Evolutionary conservation across 768 basidiomycete genomes (phyloP).

Genomic region (Mycena haematopus): DNA sequence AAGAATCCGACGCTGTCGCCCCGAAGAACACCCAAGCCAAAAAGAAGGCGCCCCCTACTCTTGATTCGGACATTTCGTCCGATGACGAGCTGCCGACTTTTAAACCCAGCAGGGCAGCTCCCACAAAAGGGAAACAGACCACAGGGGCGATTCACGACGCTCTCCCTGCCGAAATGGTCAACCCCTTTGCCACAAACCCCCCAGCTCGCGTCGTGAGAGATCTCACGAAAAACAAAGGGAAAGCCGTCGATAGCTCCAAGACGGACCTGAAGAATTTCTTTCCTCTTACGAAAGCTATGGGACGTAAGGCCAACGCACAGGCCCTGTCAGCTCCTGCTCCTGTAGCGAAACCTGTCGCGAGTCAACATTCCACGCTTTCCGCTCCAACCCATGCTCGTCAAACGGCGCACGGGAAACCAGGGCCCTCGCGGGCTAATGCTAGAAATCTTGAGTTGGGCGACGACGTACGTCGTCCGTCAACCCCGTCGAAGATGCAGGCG

Average conservation of each 20-base stretch:
- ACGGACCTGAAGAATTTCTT: constrained; percentile 30
- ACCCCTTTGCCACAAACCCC: not conserved
- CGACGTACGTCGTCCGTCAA: constrained; percentile 1
- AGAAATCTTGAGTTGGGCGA: constrained; percentile 4
- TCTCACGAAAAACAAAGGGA: constrained; percentile 30
- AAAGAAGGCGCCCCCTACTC: too few species aligned
- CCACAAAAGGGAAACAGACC: not conserved
- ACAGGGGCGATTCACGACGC: not conserved
- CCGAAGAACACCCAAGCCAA: too few species aligned
- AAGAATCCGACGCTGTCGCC: too few species aligned
- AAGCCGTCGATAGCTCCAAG: constrained; percentile 11
- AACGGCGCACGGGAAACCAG: not conserved
- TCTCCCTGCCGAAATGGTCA: not conserved
- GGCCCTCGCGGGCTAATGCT: not conserved
- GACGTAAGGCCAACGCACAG: constrained; percentile 12
- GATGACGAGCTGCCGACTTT: constrained; percentile 24
- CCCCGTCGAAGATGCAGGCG: constrained; percentile 7
- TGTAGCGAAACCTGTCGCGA: not conserved
- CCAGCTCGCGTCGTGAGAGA: constrained; percentile 27
- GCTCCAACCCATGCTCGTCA: constrained; percentile 19
- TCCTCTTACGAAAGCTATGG: constrained; percentile 23
- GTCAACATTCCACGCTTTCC: not conserved
- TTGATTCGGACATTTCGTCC: constrained; percentile 12
- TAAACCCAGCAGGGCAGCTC: not conserved
- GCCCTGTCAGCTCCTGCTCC: constrained; percentile 12